Base-by-base conservation (phyloP, 768 basidiomycete genomes). In the Sporobolomyces pararoseus region DNA sequence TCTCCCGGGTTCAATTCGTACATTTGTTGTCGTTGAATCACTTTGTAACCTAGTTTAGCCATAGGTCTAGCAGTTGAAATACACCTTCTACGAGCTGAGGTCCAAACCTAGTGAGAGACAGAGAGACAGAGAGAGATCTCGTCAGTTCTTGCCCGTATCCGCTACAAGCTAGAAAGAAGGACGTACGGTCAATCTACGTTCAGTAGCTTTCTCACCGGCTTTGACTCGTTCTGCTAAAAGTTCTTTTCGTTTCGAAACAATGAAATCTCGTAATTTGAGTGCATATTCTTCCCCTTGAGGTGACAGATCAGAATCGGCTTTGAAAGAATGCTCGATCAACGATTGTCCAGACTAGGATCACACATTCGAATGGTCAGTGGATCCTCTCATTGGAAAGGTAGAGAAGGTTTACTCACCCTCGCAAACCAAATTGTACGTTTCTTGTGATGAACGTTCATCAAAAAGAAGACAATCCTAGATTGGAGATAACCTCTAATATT, bases 361-460 rank as follows among this genome's bases (percentile, higher is more conserved):
- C 23, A 13, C n/a, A n/a, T n/a, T n/a, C n/a, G n/a, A n/a, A n/a
- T n/a, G n/a, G 46, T 23, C 7, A 47, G 6, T 16, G 9, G 10
- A 42, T 42, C 39, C 9, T 9, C 39, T 47, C 50, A 25, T 5
- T 7, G n/a, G 16, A 17, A 25, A 13, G 21, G 60, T 23, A 23
- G 61, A 55, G 32, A 13, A 7, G 63, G 61, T 25, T 5, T 12
- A 79, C 89, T 70, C 77, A 96, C 94, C 47, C 95, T 83, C 7
- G 95, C 95, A 80, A 99, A 97, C 80, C 94, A 98, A 72, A 99
- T 99, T 54, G 88, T 92, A 27, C 95, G 84, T 78, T 87, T 89
- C 71, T 85, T 84, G 77, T 93, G 97, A 81, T 99, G 95, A 55
- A 99, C 97, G 79, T 99, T 99, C 96, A 98, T 98, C 52, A 99